phyloP scores from a whole-genome alignment of 768 basidiomycete genomes.

The Lactifluus echinatus region DNA sequence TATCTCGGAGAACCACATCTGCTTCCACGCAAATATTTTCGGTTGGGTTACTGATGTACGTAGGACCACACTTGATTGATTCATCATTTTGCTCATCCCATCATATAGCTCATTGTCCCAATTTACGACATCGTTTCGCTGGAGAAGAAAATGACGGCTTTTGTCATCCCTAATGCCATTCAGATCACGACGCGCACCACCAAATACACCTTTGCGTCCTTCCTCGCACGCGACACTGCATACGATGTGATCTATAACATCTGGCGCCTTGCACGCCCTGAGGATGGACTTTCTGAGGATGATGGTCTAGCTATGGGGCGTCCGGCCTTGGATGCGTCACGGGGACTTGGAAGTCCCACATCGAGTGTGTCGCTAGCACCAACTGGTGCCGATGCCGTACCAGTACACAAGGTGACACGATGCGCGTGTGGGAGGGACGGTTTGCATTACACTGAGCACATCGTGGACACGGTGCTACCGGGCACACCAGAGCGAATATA shows the following conservation, averaged over 20 bases:
- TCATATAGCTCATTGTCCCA: constrained; percentile 72
- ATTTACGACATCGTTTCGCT: constrained; percentile 79
- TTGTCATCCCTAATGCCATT: constrained; percentile 96
- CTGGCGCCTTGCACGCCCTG: constrained; percentile 85
- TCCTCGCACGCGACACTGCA: constrained; percentile 92
- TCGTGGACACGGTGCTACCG: constrained; percentile 72
- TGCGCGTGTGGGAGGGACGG: constrained; percentile 69
- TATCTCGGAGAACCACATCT: constrained; percentile 98
- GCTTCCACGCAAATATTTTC: constrained; percentile 98
- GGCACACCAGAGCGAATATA: constrained; percentile 93
- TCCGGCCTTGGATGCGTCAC: constrained; percentile 8
- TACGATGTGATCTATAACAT: constrained; percentile 95
- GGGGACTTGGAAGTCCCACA: neutral
- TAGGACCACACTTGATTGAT: constrained; percentile 12
- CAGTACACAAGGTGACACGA: constrained; percentile 46
- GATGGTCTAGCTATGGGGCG: neutral
- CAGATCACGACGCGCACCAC: constrained; percentile 73
- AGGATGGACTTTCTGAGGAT: constrained; percentile 25
- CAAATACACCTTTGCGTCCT: constrained; percentile 93
- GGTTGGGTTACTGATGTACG: constrained; percentile 97
- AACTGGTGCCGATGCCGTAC: constrained; percentile 12
- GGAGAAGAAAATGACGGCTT: constrained; percentile 97
- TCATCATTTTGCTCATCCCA: neutral
- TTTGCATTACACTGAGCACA: constrained; percentile 61
- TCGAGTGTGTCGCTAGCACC: constrained; percentile 5